Evolutionary conservation across 73 alveolate genomes (phyloP), one percentile per base, ranked within the genome.

Genomic region (Paramecium octaurelia): DNA sequence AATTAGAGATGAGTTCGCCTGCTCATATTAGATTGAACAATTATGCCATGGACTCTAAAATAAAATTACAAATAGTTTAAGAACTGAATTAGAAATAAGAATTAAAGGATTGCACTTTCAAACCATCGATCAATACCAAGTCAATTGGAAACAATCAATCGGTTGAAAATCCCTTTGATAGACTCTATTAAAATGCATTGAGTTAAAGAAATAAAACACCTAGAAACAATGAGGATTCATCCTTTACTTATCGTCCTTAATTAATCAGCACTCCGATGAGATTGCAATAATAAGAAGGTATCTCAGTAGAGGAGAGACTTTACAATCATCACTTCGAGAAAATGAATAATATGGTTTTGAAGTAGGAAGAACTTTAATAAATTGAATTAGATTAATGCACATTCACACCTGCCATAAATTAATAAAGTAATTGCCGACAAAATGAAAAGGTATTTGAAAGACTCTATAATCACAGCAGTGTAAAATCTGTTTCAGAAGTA

Each of bases 221-320:
- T 6, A 36, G 58, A 16, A 71, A 48, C 9, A 12, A 12, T 71
- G 86, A 34, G 18, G 77, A 59, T 24, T 59, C 77, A 24, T 29
- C n/a, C 21, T 71, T 24, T 36, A 71, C 59, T 27, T 36, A 71
- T 71, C 34, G 58, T 11, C 86, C 86, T 24, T 34, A 31, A 71
- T 34, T 71, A 38, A 71, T 71, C 1, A 71, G 86, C 24, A 11
- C 86, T 9, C 86, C 86, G 2, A 18, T 34, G 29, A 12, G 16
- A 24, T 16, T 20, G 6, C 34, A 71, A 71, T 11, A 29, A 34
- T 71, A 12, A 4, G 42, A 48, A 12, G 60, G 71, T 18, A 31
- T 16, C 4, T 35, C 90, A 38, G 90, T 77, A 35, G 90, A 31
- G 24, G 90, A 77, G 24, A 77, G 90, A 77, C 48, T 80, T 11